Base-by-base conservation (phyloP, 768 basidiomycete species). In the Asterophora parasitica region DNA sequence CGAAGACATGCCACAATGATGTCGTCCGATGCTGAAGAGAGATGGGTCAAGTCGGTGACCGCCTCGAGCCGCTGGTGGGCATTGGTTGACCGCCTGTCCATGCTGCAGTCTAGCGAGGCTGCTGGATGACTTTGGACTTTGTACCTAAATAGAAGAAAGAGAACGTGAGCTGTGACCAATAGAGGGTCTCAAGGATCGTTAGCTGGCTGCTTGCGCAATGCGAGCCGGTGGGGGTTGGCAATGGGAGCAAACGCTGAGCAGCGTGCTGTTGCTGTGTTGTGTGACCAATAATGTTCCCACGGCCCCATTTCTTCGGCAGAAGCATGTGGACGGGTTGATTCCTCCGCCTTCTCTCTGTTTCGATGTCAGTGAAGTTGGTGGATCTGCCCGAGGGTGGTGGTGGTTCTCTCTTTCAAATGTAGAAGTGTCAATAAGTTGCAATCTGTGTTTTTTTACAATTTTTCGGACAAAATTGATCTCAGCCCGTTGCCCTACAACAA, bases 1-100 rank as follows among this genome's bases (percentile, higher is more conserved):
- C 91, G 83, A 51, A 94, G 77, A 57, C 86, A 86, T 51, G 87
- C 78, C 49, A 90, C 87, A 63, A 93, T 81, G 63, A 83, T 75
- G 64, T 93, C 91, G 73, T 93, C 91, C 10, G 85, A 83, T 53
- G 88, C 64, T 30, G 82, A 68, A 2, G 82, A 71, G 46, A 92
- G 76, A 36, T 70, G 66, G 17, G 83, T 67, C 61, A 92, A 81
- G 79, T 92, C 85, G 12, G 71, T 73, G 51, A 81, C 75, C 49
- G 75, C 77, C 72, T 88, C 88, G 56, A 90, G 79, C 62, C 80
- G 82, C 62, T 83, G 82, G 61, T 84, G 83, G 48, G 69, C 69
- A 60, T 61, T 70, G 67, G 69, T 72, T 32, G 66, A 68, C 42
- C 65, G 61, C 57, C 60, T 63, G 54, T 65, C 65, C 65, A 66